A percentile compares a stretch with the other conserved stretches of the same genome.
Conservation (phyloP, 192 early-diverging fungal species). For the Coemansia sp. region DNA sequence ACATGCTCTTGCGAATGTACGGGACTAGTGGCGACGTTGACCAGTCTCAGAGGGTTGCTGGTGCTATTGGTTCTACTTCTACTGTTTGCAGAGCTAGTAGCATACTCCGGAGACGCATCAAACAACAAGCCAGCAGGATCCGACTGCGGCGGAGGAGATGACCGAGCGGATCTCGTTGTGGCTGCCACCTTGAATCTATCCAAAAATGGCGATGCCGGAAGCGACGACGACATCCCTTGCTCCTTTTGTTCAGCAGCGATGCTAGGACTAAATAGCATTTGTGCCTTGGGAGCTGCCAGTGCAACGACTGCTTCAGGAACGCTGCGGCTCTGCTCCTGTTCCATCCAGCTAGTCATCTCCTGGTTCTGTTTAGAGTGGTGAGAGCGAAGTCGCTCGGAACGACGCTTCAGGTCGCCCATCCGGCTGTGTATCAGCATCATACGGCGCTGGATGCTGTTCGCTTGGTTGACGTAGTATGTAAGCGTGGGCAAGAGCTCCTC, state of each 20-base stretch:
- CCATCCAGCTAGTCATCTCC: slow-evolving; percentile 34
- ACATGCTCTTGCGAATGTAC: neutral
- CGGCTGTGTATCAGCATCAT: slow-evolving; percentile 44
- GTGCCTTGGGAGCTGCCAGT: slow-evolving; percentile 1
- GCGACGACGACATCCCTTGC: slow-evolving; percentile 11
- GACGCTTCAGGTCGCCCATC: slow-evolving; percentile 34
- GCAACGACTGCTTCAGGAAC: slow-evolving; percentile 26
- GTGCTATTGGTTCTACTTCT: neutral
- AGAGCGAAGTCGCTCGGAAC: slow-evolving; percentile 29
- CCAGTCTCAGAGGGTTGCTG: neutral
- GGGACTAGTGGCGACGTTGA: neutral
- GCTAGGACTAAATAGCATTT: slow-evolving; percentile 1
- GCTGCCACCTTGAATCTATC: slow-evolving; percentile 1
- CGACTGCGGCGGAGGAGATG: slow-evolving; percentile 3
- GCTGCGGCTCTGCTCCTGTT: slow-evolving; percentile 18
- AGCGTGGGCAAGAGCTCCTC: slow-evolving; percentile 36
- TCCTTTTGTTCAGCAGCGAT: neutral
- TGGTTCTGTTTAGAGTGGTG: slow-evolving; percentile 36
- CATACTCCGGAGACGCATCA: neutral
- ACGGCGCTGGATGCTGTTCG: slow-evolving; percentile 31
- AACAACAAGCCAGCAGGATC: neutral
- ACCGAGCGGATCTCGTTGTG: slow-evolving; percentile 2
- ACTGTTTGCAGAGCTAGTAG: neutral
- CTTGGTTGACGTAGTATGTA: slow-evolving; percentile 40
- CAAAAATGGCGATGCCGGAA: slow-evolving; percentile 9